Evolutionary conservation across 208 protist species (phyloP).

Genomic region (Porcisia hertigi): DNA sequence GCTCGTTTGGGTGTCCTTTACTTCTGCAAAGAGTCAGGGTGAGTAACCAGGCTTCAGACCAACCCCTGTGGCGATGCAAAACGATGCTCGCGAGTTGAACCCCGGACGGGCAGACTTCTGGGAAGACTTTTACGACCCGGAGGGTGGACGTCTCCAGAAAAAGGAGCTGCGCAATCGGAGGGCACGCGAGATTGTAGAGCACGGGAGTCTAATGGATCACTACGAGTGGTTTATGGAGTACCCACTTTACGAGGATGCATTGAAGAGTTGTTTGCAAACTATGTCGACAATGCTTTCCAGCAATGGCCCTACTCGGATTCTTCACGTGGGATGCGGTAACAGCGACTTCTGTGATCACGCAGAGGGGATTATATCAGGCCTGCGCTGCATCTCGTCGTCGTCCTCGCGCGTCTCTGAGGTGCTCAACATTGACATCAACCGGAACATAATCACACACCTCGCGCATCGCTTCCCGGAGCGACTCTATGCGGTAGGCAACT

Average conservation of each 20-base stretch:
- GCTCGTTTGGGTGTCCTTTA: no score
- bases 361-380: constrained; percentile 2
- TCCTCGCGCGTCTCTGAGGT: constrained; percentile 19
- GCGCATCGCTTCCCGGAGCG: constrained; percentile 26
- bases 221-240: constrained; percentile 79
- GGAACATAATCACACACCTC: constrained; percentile 42
- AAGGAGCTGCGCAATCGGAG: constrained; percentile 42
- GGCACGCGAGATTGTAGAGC: constrained; percentile 26
- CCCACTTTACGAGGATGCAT: constrained; percentile 33
- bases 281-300: not conserved
- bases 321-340: constrained; percentile 70
- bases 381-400: not conserved
- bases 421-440: constrained; percentile 68
- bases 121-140: constrained; percentile 56
- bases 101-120: constrained; percentile 54
- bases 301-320: constrained; percentile 15
- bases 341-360: constrained; percentile 62
- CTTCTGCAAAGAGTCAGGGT: not conserved
- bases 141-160: constrained; percentile 31
- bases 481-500: constrained; percentile 51
- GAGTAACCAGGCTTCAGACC: not conserved
- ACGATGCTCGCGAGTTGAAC: constrained; percentile 37
- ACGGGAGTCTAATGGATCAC: constrained; percentile 50
- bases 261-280: constrained; percentile 12
- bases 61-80: constrained; percentile 18